Evolutionary conservation across 371 early-diverging fungal genomes (phyloP).

Genomic region (Homolaphlyctis polyrhiza): DNA sequence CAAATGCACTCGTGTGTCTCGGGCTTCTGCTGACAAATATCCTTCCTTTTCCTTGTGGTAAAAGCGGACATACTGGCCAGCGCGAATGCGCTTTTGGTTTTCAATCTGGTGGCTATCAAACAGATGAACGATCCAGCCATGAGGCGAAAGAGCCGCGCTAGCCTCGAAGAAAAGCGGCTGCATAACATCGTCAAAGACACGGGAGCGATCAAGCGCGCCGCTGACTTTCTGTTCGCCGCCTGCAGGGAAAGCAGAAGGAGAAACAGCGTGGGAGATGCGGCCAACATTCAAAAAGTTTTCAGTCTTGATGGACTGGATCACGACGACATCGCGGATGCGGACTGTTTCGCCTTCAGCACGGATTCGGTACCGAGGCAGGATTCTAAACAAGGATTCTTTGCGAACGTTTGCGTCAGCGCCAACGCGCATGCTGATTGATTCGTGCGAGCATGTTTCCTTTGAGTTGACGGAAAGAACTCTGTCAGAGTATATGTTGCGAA

Average conservation of each 20-base stretch:
- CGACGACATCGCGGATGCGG: slow-evolving; percentile 45
- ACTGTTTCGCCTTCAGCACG: slow-evolving; percentile 54
- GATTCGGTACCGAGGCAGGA: slow-evolving; percentile 51
- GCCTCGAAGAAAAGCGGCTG: slow-evolving; percentile 22
- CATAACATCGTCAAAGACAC: slow-evolving; percentile 25
- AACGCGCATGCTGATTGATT: slow-evolving; percentile 36
- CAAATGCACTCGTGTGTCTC: slow-evolving; percentile 17
- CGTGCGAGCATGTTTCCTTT: slow-evolving; percentile 34
- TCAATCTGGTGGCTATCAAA: slow-evolving; percentile 3
- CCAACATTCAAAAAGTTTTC: slow-evolving; percentile 47
- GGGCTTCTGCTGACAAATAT: slow-evolving; percentile 26
- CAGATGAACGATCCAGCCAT: slow-evolving; percentile 21
- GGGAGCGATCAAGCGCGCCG: not conserved
- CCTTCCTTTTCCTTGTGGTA: slow-evolving; percentile 56
- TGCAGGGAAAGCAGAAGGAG: slow-evolving; percentile 7
- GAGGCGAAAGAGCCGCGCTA: slow-evolving; percentile 10
- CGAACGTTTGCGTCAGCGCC: slow-evolving; percentile 32
- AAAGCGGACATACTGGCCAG: slow-evolving; percentile 43
- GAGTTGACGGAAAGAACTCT: slow-evolving; percentile 45
- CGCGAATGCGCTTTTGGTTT: slow-evolving; percentile 8
- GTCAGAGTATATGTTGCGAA: slow-evolving; percentile 40
- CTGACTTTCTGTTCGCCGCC: not conserved
- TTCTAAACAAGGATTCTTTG: slow-evolving; percentile 42
- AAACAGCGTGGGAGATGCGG: slow-evolving; percentile 1
- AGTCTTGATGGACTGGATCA: slow-evolving; percentile 45